Conservation (phyloP, 2,329 filamentous ascomycete species). For the Fusarium incarnatum region DNA sequence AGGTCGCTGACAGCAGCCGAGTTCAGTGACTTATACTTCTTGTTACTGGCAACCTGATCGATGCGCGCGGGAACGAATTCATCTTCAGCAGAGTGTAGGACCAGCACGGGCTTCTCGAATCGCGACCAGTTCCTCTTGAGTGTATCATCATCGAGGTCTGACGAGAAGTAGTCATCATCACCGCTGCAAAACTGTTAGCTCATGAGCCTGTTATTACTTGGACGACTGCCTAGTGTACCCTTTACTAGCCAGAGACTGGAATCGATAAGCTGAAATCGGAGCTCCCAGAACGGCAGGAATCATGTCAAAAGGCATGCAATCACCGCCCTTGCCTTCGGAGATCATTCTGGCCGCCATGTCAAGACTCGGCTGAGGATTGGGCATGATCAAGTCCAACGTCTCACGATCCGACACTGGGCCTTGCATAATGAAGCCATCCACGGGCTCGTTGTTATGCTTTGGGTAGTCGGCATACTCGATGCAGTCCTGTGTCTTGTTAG, state of each 20-base stretch:
- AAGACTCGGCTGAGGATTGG: constrained; percentile 60
- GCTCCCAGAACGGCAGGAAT: constrained; percentile 56
- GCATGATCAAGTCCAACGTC: constrained; percentile 61
- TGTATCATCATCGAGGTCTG: constrained; percentile 71
- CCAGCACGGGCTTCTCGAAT: constrained; percentile 69
- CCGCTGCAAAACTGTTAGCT: constrained; percentile 58
- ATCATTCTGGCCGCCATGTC: constrained; percentile 66
- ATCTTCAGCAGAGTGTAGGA: constrained; percentile 74
- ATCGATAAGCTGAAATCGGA: constrained; percentile 65
- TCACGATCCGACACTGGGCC: constrained; percentile 84
- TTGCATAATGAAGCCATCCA: constrained; percentile 84
- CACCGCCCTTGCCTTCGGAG: constrained; percentile 62
- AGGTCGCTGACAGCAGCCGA: constrained; percentile 59
- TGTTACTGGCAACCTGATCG: constrained; percentile 68
- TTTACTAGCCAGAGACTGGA: constrained; percentile 61
- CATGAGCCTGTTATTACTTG: neutral
- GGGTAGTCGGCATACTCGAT: constrained; percentile 64
- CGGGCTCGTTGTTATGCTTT: constrained; percentile 59
- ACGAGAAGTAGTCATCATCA: constrained; percentile 91
- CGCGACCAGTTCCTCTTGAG: constrained; percentile 74
- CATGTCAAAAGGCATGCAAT: constrained; percentile 64
- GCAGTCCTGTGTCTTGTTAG: constrained; percentile 59
- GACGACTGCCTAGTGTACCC: constrained; percentile 56
- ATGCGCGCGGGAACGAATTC: constrained; percentile 70
- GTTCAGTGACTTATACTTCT: constrained; percentile 65